These are phyloP conservation scores for Malassezia obtusa DNA, from an alignment of 1,284 basidiomycete genomes.

Conservation along the genomic window DNA sequence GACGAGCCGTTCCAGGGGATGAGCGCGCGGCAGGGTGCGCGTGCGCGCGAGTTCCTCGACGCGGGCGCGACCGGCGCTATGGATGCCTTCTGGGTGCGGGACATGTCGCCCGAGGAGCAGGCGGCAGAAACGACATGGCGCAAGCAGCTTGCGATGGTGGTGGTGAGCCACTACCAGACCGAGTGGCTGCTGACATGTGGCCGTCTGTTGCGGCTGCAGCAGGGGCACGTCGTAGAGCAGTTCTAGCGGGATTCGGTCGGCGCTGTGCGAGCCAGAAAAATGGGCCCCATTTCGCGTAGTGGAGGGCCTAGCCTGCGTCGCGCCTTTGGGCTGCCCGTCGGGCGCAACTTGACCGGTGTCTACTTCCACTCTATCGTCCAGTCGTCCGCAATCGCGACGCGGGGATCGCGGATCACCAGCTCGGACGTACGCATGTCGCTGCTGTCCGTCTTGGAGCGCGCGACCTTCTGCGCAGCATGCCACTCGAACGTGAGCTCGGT, in stretches of 20 bases:
- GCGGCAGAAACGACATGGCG: conserved; percentile 15
- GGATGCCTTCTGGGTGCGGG: conserved; percentile 3
- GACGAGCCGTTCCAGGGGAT: conserved; percentile 48
- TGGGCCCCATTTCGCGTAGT: no score
- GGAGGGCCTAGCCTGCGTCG: no score
- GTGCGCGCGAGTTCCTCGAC: conserved; percentile 29
- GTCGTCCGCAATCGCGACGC: conserved; percentile 26
- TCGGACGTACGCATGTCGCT: conserved; percentile 15
- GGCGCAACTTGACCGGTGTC: neutral
- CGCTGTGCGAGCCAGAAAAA: neutral
- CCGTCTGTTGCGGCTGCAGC: conserved; percentile 23
- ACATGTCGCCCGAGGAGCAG: conserved; percentile 3
- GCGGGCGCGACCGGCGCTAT: neutral
- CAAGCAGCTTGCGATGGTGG: conserved; percentile 23
- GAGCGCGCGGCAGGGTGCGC: conserved; percentile 27
- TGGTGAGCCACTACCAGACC: conserved; percentile 42
- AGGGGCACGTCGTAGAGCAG: conserved; percentile 28
- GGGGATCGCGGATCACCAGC: conserved; percentile 38
- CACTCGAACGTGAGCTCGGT: conserved; percentile 23
- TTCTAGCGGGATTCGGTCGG: neutral
- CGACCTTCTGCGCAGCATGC: conserved; percentile 16
- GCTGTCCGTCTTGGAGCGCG: conserved; percentile 8
- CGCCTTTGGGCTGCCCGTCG: no score
- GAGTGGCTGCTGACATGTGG: conserved; percentile 39
- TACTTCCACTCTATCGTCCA: conserved; percentile 31